These are phyloP conservation scores for Macrolepiota dolichaula DNA, from an alignment of 768 basidiomycete genomes.

Conservation along the genomic window DNA sequence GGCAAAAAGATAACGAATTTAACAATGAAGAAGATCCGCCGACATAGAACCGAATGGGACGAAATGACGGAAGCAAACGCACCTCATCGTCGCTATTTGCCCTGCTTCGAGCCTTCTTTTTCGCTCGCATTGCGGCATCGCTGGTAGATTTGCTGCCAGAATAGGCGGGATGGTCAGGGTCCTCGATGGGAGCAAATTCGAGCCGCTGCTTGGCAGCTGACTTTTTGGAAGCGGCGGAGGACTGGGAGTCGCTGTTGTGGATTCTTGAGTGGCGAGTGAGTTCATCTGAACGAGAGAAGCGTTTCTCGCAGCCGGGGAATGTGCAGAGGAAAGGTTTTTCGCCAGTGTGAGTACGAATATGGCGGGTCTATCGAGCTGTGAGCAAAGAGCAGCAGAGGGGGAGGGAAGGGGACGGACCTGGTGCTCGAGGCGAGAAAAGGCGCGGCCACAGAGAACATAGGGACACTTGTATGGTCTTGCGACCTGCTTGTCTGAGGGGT, in stretches of 20 bases:
- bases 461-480: conserved; percentile 95
- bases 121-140: conserved; percentile 35
- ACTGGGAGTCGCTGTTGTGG: conserved; percentile 62
- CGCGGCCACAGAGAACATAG: conserved; percentile 84
- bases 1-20: conserved; percentile 7
- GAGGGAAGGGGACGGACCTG: conserved; percentile 50
- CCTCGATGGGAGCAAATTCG: conserved; percentile 19
- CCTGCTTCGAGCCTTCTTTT: conserved; percentile 77
- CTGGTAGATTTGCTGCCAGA: neutral
- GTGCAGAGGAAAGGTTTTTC: conserved; percentile 96
- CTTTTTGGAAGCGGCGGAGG: conserved; percentile 17
- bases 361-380: conserved; percentile 71
- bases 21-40: conserved; percentile 9
- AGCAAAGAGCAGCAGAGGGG: conserved; percentile 3
- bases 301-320: conserved; percentile 93
- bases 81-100: conserved; percentile 87
- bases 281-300: conserved; percentile 98
- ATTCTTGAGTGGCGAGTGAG: conserved; percentile 95
- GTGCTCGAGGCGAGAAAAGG: conserved; percentile 95
- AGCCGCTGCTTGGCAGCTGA: conserved; percentile 14
- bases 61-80: conserved; percentile 26
- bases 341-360: conserved; percentile 97
- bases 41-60: conserved; percentile 6
- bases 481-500: conserved; percentile 28
- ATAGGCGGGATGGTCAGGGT: neutral